Base-by-base conservation (phyloP, 148 eudicot genomes). In the Vaccinium macrocarpon region DNA sequence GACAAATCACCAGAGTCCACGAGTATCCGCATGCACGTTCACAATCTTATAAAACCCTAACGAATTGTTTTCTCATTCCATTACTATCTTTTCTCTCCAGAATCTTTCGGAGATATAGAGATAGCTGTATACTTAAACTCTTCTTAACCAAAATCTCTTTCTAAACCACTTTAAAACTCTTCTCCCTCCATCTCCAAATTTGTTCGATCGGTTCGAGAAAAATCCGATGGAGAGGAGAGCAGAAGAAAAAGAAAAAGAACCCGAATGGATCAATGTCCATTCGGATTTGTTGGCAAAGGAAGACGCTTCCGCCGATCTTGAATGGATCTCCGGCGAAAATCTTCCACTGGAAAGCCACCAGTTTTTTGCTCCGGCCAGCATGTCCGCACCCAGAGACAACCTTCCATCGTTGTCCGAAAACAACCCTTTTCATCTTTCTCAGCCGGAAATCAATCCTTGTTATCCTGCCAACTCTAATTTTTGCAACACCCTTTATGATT, bases 91-190 rank as follows among this genome's bases (percentile, higher is more conserved):
- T n/a, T 10, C 70, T 66, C 16, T 70, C 35, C 6, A 27, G 13
- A 70, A 70, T 70, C 74, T 70, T 70, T 66, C 64, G 68, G 68
- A n/a, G 66, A 6, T 19, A 66, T 25, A 70, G 18, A 70, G 38
- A 13, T 29, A n/a, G 27, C 35, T 70, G 14, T 70, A 29, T 27
- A 70, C 42, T 70, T 70, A 29, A 70, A 70, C 74, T 70, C 74
- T 70, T 70, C 74, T 8, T 14, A 27, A 25, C 35, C 15, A 27
- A 25, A 68, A 4, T 29, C 32, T 68, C 73, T 68, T 27, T 70
- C 38, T 25, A 76, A 50, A 49, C 70, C 82, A 79, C 70, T 56
- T 79, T 55, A 32, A 79, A 79, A 16, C 68, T 51, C 68, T 57
- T 78, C 48, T 16, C 46, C 19, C 50, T 35, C 82, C 5, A 5